Evolutionary conservation across 495 filamentous ascomycete species (phyloP).

Genomic region (Podospora bellae-mahoneyi): DNA sequence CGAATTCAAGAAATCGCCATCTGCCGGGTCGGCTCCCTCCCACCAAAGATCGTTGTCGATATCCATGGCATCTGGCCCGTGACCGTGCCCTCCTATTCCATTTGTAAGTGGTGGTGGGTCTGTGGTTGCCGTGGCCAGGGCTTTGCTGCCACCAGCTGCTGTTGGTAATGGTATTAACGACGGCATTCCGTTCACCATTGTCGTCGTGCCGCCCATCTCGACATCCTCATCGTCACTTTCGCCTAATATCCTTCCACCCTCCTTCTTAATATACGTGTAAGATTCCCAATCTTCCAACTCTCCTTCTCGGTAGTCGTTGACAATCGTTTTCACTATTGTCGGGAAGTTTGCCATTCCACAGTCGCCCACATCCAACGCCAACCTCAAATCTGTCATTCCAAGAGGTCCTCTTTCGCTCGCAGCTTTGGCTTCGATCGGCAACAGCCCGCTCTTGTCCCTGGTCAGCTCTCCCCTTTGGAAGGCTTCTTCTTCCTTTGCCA

Average conservation of each 20-base stretch:
- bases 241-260: conserved; percentile 25
- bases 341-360: conserved; percentile 74
- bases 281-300: conserved; percentile 63
- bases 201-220: conserved; percentile 36
- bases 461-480: conserved; percentile 63
- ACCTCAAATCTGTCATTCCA: conserved; percentile 71
- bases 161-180: neutral
- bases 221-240: conserved; percentile 26
- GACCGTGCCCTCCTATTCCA: conserved; percentile 26
- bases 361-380: conserved; percentile 71
- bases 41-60: conserved; percentile 65
- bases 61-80: conserved; percentile 57
- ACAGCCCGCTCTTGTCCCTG: conserved; percentile 65
- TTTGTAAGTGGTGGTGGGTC: conserved; percentile 30
- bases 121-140: conserved; percentile 29
- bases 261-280: conserved; percentile 45
- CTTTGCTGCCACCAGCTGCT: neutral
- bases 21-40: conserved; percentile 64
- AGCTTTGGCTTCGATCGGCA: conserved; percentile 72
- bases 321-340: conserved; percentile 64
- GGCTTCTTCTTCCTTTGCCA: conserved; percentile 68
- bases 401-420: conserved; percentile 63
- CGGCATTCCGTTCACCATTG: neutral
- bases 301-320: conserved; percentile 70
- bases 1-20: conserved; percentile 60